Evolutionary conservation across 345 rosid species (phyloP), one percentile per base, ranked within the genome.

Genomic region (Anacardium occidentale): DNA sequence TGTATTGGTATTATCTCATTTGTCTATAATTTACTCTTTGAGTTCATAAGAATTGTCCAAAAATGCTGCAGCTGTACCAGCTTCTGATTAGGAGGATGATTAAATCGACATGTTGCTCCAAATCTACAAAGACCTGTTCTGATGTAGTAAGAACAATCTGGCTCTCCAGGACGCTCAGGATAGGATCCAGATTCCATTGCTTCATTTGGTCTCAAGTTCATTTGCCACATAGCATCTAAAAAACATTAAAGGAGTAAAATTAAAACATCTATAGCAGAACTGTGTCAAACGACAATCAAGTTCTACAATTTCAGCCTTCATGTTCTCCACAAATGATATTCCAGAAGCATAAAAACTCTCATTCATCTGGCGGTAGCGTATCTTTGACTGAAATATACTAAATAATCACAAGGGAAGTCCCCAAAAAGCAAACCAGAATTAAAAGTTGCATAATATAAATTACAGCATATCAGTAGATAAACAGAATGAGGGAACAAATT

Each of bases 41-140:
- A 60, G 71, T 45, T 73, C 55, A 54, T 48, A 70, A 76, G 17
- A 75, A 40, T 68, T 44, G 25, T 62, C 65, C 48, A 73, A 56
- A 70, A 52, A 77, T 53, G 61, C 58, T 67, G 66, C 70, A 66
- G 68, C 9, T 62, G 52, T 88, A 96, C 99, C 98, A 96, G 88
- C 83, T 89, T 92, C 47, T 98, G 80, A 79, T 93, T 93, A 81
- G 88, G 91, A 78, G 99, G 91, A 70, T 87, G 91, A 76, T 87
- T 85, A 78, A 80, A 87, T 62, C 91, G 86, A 69, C 91, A 87
- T 20, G 85, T 87, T 60, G 88, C 77, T 37, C 91, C 89, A 83
- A 91, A 96, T 84, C 98, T 87, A 80, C 99, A 96, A 65, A 96
- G 95, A 47, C 99, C 99, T 56, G 99, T 96, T 82, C 98, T 83